These are phyloP conservation scores for Pyrenochaeta sp. DNA, from an alignment of 2,329 filamentous ascomycete genomes.

Conservation along the genomic window DNA sequence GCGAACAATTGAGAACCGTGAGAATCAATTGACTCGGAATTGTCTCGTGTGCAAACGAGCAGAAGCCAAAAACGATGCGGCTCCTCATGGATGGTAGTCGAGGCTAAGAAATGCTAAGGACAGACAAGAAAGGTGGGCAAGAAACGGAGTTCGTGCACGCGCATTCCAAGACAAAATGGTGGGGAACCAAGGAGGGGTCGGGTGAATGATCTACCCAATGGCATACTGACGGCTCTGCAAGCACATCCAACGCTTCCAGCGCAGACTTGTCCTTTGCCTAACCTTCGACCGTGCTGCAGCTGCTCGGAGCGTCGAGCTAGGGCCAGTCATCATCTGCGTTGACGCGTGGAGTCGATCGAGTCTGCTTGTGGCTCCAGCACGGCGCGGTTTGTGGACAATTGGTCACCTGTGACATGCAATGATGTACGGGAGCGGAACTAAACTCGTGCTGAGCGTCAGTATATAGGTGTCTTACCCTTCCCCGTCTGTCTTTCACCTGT, in stretches of 20 bases:
- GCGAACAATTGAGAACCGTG: too few relatives aligned
- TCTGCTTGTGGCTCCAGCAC: slow-evolving; percentile 27
- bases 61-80: too few relatives aligned
- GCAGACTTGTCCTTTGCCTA: too few relatives aligned
- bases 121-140: slow-evolving; percentile 31
- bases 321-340: slow-evolving; percentile 27
- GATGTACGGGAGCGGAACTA: slow-evolving; percentile 27
- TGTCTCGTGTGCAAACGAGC: too few relatives aligned
- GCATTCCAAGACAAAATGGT: slow-evolving; percentile 19
- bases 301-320: slow-evolving; percentile 30
- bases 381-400: slow-evolving; percentile 22
- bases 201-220: slow-evolving; percentile 29
- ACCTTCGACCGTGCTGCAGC: too few relatives aligned
- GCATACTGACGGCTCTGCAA: slow-evolving; percentile 13
- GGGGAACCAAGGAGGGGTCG: slow-evolving; percentile 32
- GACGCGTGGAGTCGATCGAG: slow-evolving; percentile 38
- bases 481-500: slow-evolving; percentile 14
- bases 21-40: too few relatives aligned
- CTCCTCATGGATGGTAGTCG: too few relatives aligned
- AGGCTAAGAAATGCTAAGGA: slow-evolving; percentile 18
- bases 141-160: slow-evolving; percentile 15
- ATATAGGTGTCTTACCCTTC: slow-evolving; percentile 39
- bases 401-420: slow-evolving; percentile 31
- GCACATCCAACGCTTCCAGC: slow-evolving; percentile 11
- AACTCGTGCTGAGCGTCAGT: slow-evolving; percentile 21